Percentiles rank a stretch among this genome's conserved stretches.
Conservation (phyloP, 2,329 filamentous ascomycete species). For the Hyphodiscus sp. region DNA sequence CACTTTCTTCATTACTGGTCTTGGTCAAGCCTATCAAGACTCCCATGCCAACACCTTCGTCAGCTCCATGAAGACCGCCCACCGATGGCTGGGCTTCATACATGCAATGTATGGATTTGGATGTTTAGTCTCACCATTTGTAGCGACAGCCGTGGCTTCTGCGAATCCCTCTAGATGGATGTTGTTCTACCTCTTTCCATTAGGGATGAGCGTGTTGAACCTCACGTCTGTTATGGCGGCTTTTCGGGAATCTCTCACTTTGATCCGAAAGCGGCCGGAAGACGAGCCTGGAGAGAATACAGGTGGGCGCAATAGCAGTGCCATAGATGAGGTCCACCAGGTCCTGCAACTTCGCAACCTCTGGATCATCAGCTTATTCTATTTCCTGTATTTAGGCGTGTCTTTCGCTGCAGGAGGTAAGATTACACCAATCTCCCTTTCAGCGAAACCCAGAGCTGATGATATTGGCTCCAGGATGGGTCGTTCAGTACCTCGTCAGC, state of each 20-base stretch:
- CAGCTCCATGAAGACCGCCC: conserved; percentile 41
- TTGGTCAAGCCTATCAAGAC: conserved; percentile 59
- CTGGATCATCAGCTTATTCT: conserved; percentile 56
- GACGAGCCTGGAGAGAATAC: conserved; percentile 2
- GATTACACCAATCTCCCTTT: not conserved
- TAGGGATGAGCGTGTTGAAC: conserved; percentile 47
- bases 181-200: conserved; percentile 49
- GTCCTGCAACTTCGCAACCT: conserved; percentile 41
- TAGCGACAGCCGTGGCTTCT: conserved; percentile 43
- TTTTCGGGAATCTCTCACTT: conserved; percentile 38
- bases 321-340: conserved; percentile 37
- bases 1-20: conserved; percentile 50
- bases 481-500: conserved; percentile 57
- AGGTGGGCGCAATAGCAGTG: conserved; percentile 27
- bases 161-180: conserved; percentile 41
- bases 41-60: conserved; percentile 58
- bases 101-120: conserved; percentile 53
- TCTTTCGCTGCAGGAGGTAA: conserved; percentile 42
- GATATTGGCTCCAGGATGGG: conserved; percentile 41
- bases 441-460: not conserved
- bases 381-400: conserved; percentile 56
- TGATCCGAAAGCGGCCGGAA: not conserved
- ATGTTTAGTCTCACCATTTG: conserved; percentile 50
- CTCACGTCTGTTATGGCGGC: conserved; percentile 39
- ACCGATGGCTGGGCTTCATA: conserved; percentile 57